These are phyloP conservation scores for Podaxis sp. DNA, from an alignment of 768 basidiomycete genomes.

Conservation along the genomic window DNA sequence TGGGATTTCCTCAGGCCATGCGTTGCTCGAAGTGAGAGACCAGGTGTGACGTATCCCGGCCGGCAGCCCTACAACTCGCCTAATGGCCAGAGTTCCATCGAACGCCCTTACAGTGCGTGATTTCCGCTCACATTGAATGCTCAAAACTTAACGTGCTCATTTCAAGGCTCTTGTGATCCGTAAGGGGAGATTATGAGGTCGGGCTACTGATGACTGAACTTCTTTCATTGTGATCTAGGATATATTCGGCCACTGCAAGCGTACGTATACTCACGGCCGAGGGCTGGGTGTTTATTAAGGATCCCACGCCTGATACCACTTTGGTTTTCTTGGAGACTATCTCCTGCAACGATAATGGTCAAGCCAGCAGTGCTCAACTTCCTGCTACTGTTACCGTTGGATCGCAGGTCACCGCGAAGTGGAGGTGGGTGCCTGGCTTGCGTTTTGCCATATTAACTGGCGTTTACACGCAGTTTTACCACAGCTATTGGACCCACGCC, in stretches of 20 bases:
- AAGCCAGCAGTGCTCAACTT: slow-evolving; percentile 24
- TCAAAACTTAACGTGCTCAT: background rate
- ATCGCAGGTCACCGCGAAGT: slow-evolving; percentile 26
- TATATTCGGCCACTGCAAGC: slow-evolving; percentile 19
- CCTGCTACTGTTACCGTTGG: slow-evolving; percentile 30
- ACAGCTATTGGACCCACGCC: slow-evolving; percentile 31
- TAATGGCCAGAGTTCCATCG: slow-evolving; percentile 27
- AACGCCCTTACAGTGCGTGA: slow-evolving; percentile 18
- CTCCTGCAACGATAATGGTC: slow-evolving; percentile 32
- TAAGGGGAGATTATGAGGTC: slow-evolving; percentile 14
- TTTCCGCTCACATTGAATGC: background rate
- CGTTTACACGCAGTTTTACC: background rate
- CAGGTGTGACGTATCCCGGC: slow-evolving; percentile 27
- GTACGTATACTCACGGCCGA: slow-evolving; percentile 7
- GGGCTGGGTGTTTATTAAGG: background rate
- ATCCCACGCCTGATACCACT: background rate
- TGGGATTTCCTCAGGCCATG: slow-evolving; percentile 7
- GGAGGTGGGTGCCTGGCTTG: slow-evolving; percentile 18
- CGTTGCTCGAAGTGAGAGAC: too few species aligned
- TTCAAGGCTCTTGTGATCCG: slow-evolving; percentile 28
- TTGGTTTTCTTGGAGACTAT: slow-evolving; percentile 17
- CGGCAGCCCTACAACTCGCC: slow-evolving; percentile 31
- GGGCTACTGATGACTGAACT: background rate
- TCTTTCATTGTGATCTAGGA: slow-evolving; percentile 13
- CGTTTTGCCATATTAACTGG: background rate